These are phyloP conservation scores for Thozetella sp. DNA, from an alignment of 495 filamentous ascomycete species.

Conservation along the genomic window DNA sequence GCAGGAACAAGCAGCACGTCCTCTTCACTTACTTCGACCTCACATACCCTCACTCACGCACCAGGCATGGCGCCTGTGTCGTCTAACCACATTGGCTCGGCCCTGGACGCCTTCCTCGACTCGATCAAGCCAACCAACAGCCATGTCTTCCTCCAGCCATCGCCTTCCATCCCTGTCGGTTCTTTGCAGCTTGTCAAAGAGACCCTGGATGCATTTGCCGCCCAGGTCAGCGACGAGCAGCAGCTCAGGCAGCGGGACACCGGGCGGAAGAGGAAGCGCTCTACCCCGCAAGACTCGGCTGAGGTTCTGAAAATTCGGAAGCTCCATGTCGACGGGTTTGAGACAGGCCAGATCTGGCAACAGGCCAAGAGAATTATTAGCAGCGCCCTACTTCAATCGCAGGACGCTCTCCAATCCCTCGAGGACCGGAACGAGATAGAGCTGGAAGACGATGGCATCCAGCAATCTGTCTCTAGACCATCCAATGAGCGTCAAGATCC, in stretches of 20 bases:
- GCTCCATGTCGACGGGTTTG: conserved; percentile 86
- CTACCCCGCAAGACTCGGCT: conserved; percentile 28
- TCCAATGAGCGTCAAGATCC: conserved; percentile 21
- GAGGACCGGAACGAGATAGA: conserved; percentile 38
- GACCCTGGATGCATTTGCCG: conserved; percentile 75
- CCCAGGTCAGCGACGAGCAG: conserved; percentile 67
- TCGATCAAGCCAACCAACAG: conserved; percentile 44
- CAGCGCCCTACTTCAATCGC: conserved; percentile 39
- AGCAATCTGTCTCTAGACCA: conserved; percentile 12
- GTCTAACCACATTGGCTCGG: conserved; percentile 25
- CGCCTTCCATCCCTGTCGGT: conserved; percentile 59
- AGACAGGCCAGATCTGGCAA: conserved; percentile 88
- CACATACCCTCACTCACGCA: conserved; percentile 49
- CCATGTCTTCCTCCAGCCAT: conserved; percentile 72
- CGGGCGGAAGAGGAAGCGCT: conserved; percentile 69
- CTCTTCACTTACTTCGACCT: conserved; percentile 58
- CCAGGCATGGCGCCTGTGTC: conserved; percentile 34
- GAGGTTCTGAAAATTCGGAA: conserved; percentile 69
- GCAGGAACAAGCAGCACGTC: conserved; percentile 45
- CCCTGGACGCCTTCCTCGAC: conserved; percentile 48
- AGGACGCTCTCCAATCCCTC: conserved; percentile 50
- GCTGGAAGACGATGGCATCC: conserved; percentile 24
- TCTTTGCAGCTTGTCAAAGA: conserved; percentile 72
- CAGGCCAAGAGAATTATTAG: conserved; percentile 81
- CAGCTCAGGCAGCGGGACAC: conserved; percentile 53